phyloP scores from a whole-genome alignment of 345 rosid genomes.

The Citropsis articulata region DNA sequence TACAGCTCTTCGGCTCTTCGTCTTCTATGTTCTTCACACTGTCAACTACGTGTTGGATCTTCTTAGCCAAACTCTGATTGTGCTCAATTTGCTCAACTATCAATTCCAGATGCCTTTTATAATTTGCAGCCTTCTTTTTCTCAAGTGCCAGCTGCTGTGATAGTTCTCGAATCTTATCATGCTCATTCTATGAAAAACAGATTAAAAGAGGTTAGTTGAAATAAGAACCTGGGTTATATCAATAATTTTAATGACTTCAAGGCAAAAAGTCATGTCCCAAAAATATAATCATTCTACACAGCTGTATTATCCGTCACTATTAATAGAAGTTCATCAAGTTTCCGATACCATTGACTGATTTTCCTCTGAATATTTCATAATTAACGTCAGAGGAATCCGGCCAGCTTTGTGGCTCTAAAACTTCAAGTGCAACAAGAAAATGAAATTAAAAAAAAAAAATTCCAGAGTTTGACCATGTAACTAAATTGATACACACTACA shows the following conservation, averaged over 20 bases:
- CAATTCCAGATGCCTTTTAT: slow-evolving; percentile 89
- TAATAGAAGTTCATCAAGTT: neutral
- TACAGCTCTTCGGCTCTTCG: slow-evolving; percentile 45
- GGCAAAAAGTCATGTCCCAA: neutral
- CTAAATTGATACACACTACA: neutral
- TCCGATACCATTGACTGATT: neutral
- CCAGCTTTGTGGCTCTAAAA: neutral
- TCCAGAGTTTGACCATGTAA: neutral
- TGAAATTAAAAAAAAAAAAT: neutral
- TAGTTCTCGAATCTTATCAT: slow-evolving; percentile 82
- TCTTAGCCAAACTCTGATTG: slow-evolving; percentile 75
- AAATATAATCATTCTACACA: neutral
- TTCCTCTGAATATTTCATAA: neutral
- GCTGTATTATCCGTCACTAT: too few species aligned
- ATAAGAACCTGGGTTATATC: neutral
- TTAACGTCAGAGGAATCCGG: neutral
- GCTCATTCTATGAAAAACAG: slow-evolving; percentile 66
- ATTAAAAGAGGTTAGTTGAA: neutral
- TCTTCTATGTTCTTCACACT: slow-evolving; percentile 70
- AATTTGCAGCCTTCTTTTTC: slow-evolving; percentile 85
- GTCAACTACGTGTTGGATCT: slow-evolving; percentile 78
- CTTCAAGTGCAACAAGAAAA: neutral
- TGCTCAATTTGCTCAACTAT: slow-evolving; percentile 90
- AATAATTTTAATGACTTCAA: neutral
- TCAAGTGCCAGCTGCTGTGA: slow-evolving; percentile 89